phyloP scores from a whole-genome alignment of 176 grass and related monocot genomes.

The Areca catechu region DNA sequence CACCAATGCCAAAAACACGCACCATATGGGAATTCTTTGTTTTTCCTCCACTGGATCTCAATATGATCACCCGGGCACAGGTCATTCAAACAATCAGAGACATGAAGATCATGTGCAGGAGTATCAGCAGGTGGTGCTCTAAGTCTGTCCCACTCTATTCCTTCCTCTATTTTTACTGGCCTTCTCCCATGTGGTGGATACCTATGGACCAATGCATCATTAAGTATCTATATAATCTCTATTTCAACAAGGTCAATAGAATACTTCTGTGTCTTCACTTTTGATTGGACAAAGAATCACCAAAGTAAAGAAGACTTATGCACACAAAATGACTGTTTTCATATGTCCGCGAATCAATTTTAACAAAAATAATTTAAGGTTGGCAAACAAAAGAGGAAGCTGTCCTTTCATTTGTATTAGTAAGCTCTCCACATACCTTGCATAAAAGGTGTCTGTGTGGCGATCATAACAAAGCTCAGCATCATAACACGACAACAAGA shows the following conservation, averaged over 20 bases:
- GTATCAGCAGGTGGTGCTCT: constrained; percentile 52
- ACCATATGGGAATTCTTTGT: constrained; percentile 92
- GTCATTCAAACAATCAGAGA: constrained; percentile 42
- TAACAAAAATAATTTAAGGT: too few species aligned
- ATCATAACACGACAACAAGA: constrained; percentile 81
- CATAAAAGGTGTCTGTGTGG: constrained; percentile 66
- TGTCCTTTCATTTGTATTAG: too few species aligned
- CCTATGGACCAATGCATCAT: constrained; percentile 19
- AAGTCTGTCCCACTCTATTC: constrained; percentile 59
- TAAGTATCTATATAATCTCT: too few species aligned
- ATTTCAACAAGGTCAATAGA: too few species aligned
- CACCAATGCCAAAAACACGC: neutral
- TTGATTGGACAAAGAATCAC: too few species aligned
- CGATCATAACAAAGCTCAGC: constrained; percentile 74
- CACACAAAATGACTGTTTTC: too few species aligned
- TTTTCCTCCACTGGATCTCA: constrained; percentile 92
- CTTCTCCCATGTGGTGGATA: constrained; percentile 76
- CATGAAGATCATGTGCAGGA: constrained; percentile 48
- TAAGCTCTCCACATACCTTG: constrained; percentile 32
- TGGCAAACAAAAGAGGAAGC: too few species aligned
- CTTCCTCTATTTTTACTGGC: constrained; percentile 50
- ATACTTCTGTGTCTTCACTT: too few species aligned
- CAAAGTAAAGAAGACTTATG: too few species aligned
- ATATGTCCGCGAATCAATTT: too few species aligned
- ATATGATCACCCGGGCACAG: constrained; percentile 61